A percentile compares a stretch with the other conserved stretches of the same genome.
phyloP scores from a whole-genome alignment of 805 yeast species.

The Teunomyces kruisii region DNA sequence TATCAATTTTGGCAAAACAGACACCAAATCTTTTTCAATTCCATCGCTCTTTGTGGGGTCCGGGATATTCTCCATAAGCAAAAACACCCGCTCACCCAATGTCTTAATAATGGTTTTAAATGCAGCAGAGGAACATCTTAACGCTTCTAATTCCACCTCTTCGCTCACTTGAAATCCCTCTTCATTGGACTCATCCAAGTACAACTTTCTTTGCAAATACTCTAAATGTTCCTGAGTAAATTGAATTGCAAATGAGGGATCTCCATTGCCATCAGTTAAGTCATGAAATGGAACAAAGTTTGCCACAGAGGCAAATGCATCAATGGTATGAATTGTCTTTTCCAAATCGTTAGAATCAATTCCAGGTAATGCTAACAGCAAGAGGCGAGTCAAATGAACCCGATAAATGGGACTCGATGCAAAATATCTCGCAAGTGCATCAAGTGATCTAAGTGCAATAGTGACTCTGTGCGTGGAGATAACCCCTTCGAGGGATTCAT shows the following conservation, averaged over 20 bases:
- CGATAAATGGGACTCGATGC: slow-evolving; percentile 62
- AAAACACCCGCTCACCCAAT: slow-evolving; percentile 59
- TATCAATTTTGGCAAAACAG: slow-evolving; percentile 36
- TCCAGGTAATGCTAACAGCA: slow-evolving; percentile 71
- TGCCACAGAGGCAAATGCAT: slow-evolving; percentile 67
- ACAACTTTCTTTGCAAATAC: slow-evolving; percentile 47
- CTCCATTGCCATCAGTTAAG: slow-evolving; percentile 45
- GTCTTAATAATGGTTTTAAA: slow-evolving; percentile 60
- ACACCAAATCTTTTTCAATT: slow-evolving; percentile 48
- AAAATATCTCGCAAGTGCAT: slow-evolving; percentile 66
- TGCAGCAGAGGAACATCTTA: slow-evolving; percentile 69
- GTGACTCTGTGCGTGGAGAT: slow-evolving; percentile 78
- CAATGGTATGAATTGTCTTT: slow-evolving; percentile 67
- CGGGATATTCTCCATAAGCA: slow-evolving; percentile 67
- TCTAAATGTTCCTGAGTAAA: slow-evolving; percentile 67
- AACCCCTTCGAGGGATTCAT: slow-evolving; percentile 67
- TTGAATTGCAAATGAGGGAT: slow-evolving; percentile 41
- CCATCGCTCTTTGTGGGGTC: slow-evolving; percentile 53
- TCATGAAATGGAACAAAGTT: slow-evolving; percentile 72
- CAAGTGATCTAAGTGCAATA: slow-evolving; percentile 67
- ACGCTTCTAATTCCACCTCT: slow-evolving; percentile 52
- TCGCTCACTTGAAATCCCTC: slow-evolving; percentile 40
- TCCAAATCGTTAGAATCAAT: slow-evolving; percentile 85
- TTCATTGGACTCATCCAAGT: slow-evolving; percentile 13
- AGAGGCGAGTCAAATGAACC: slow-evolving; percentile 73